Base-by-base conservation (phyloP, 163 green algal species). In the Chlorella variabilis region DNA sequence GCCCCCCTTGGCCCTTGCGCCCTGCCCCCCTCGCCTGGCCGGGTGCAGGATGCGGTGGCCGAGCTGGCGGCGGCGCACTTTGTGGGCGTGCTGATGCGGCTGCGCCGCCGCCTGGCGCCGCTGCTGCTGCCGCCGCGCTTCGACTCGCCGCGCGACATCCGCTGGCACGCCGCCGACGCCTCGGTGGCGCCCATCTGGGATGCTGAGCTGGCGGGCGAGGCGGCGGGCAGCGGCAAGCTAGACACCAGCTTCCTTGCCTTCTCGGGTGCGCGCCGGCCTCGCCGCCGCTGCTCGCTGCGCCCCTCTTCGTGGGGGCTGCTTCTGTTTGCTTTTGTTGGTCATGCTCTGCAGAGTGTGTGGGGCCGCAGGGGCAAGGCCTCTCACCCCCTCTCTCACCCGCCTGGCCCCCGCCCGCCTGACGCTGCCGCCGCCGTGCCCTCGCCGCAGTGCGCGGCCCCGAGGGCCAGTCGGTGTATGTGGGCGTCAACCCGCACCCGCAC, bases 71-170 rank as follows among this genome's bases (percentile, higher is more conserved):
- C 20, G n/a, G 75, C 75, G 11, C 39, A 54, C 48, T 90, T 90
- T 89, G 74, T 85, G 7, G 75, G 78, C 5, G 77, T 78, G 21
- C 34, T 89, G 6, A 78, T 74, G 15, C 81, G 78, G 7, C 58
- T 87, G 66, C 73, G 83, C 34, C 61, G 63, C 17, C 62, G 45
- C 38, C 66, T 89, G 25, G 36, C 41, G 42, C 58, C 62, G 54
- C 74, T 90, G 84, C 86, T 90, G 77, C 84, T 85, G 67, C 86
- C 86, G n/a, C 31, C 73, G 25, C 71, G 67, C 33, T 89, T 87
- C 25, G 54, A 78, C 29, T 76, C 49, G 8, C 63, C 74, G 21
- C 45, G 78, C 3, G 62, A 81, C 67, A 65, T 90, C 29, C 36
- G 34, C 29, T 90, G 86, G 86, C 86, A 90, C 70, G 58, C 59